A percentile compares a stretch with the other conserved stretches of the same genome.
Evolutionary conservation across 768 basidiomycete genomes (phyloP).

Genomic region (Leccinum subgranulosum): DNA sequence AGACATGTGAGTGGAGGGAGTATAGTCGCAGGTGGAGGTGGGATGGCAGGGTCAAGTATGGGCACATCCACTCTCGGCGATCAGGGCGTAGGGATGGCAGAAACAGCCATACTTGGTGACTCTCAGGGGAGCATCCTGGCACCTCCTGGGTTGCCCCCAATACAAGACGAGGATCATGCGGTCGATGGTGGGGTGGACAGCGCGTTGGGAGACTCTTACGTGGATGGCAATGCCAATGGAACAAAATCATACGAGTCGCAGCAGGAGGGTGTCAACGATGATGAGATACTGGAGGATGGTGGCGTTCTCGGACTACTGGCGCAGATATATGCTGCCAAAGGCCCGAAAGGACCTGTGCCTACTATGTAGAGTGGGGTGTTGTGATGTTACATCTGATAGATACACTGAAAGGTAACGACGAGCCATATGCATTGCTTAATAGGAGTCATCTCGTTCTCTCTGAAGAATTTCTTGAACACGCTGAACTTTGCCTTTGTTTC

Average conservation of each 20-base stretch:
- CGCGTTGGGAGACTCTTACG: conserved; percentile 65
- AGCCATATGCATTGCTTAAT: neutral
- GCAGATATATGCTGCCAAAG: conserved; percentile 75
- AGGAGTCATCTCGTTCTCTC: conserved; percentile 18
- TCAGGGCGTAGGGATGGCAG: conserved; percentile 50
- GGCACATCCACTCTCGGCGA: conserved; percentile 41
- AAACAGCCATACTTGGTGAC: conserved; percentile 72
- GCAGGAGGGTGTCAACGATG: conserved; percentile 54
- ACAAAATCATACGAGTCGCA: conserved; percentile 36
- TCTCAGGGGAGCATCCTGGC: conserved; percentile 56
- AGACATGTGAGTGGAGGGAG: conserved; percentile 30
- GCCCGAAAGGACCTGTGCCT: conserved; percentile 42
- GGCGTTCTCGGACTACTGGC: conserved; percentile 84
- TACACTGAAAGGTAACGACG: neutral
- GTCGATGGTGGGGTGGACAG: conserved; percentile 58
- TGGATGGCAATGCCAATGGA: conserved; percentile 56
- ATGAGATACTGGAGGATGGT: conserved; percentile 68
- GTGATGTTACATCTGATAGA: neutral
- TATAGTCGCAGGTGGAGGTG: conserved; percentile 40
- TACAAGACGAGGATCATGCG: conserved; percentile 46
- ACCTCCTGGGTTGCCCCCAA: conserved; percentile 14
- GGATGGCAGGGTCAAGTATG: conserved; percentile 44
- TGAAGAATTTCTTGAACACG: conserved; percentile 80
- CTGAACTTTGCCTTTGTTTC: conserved; percentile 76
- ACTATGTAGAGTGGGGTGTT: conserved; percentile 34